Percentiles rank a stretch among this genome's conserved stretches.
phyloP scores from a whole-genome alignment of 2,329 filamentous ascomycete genomes.

The Pochonia chlamydosporia region DNA sequence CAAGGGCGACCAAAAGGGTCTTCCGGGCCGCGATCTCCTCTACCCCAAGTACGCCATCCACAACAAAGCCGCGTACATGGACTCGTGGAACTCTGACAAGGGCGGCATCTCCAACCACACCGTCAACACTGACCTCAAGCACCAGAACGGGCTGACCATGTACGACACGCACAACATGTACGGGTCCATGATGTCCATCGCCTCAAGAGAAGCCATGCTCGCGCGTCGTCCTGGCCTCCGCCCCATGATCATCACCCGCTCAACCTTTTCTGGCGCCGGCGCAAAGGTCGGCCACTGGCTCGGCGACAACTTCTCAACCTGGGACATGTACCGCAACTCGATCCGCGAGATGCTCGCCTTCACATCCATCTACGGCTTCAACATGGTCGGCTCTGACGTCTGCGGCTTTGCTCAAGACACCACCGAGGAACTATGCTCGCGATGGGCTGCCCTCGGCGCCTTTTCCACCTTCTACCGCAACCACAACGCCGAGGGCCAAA shows the following conservation, averaged over 20 bases:
- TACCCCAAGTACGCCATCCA: constrained; percentile 73
- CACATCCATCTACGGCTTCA: constrained; percentile 60
- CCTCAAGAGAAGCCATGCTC: constrained; percentile 67
- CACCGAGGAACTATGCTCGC: constrained; percentile 57
- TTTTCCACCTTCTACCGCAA: constrained; percentile 69
- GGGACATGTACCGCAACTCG: constrained; percentile 68
- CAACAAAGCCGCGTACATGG: constrained; percentile 53
- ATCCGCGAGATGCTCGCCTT: constrained; percentile 76
- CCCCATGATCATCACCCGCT: constrained; percentile 79
- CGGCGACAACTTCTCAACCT: constrained; percentile 66
- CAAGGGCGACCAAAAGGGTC: constrained; percentile 36
- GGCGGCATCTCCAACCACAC: constrained; percentile 55
- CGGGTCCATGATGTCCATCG: constrained; percentile 69
- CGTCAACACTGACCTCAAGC: constrained; percentile 70
- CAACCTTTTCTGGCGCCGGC: constrained; percentile 73
- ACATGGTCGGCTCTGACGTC: constrained; percentile 66
- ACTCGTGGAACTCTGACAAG: constrained; percentile 44
- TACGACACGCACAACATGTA: constrained; percentile 83
- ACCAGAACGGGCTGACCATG: constrained; percentile 64
- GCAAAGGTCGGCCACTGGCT: constrained; percentile 79
- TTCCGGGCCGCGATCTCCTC: constrained; percentile 55
- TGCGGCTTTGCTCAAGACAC: constrained; percentile 68
- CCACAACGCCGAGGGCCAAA: constrained; percentile 47
- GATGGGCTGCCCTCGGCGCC: constrained; percentile 65
- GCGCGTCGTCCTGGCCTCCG: constrained; percentile 60